Base-by-base conservation (phyloP, 306 rosid genomes). In the Albizia julibrissin region DNA sequence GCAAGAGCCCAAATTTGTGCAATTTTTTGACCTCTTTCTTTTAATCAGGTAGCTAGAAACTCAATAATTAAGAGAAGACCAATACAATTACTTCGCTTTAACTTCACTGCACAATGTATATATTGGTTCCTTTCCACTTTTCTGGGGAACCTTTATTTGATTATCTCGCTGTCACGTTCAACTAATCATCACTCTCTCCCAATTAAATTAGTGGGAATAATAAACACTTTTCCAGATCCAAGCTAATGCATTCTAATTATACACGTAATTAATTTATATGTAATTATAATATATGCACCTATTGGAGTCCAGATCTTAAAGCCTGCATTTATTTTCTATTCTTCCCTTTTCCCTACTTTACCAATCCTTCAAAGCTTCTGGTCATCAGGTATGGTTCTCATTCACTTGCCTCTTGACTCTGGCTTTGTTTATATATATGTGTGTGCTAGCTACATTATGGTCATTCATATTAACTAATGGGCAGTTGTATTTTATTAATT, bases 141-240 rank as follows among this genome's bases (percentile, higher is more conserved):
- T 76, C 52, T 33, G 82, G 76, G 83, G 67, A 86, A 87, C 43
- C 89, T 85, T 87, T 87, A 37, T 37, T 37, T 37, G 40, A 37
- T 76, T 66, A 68, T 72, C 83, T 79, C 70, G 52, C 61, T 75
- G 79, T 85, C 90, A 76, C 54, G 82, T 86, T 86, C 87, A 87
- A 80, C 90, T 84, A 83, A 83, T 76, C 80, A 84, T 86, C 47
- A 81, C 74, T 85, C 71, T 74, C 75, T 74, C 43, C 81, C 76
- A 76, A 84, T 80, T 84, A 84, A 86, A 83, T 49, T 75, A 82
- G 47, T 76, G 21, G 37, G 82, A 79, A 79, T 67, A 74, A 80
- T 69, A 74, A 80, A 84, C 70, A 80, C 80, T 81, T 87, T 84
- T 79, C 39, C 65, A 79, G 82, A 43, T 84, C 75, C 87, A 87